Conservation (phyloP, 1,284 basidiomycete genomes). For the Flammula alnicola region DNA sequence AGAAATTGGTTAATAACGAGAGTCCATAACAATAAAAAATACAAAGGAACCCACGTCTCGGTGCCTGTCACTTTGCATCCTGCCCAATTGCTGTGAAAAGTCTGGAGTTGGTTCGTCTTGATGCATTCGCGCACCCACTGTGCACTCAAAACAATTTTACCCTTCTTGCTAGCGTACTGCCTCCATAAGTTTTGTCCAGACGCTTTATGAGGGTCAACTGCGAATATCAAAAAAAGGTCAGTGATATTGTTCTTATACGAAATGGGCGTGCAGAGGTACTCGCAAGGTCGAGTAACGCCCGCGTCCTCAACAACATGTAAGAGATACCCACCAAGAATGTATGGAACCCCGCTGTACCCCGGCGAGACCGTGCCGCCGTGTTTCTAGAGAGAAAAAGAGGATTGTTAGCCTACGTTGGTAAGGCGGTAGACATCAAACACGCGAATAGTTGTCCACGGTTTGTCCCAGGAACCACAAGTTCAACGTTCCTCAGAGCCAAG, state of each 20-base stretch:
- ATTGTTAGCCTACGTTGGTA: conserved; percentile 5
- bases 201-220: conserved; percentile 74
- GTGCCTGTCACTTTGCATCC: conserved; percentile 78
- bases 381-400: conserved; percentile 50
- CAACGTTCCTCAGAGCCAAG: too few relatives aligned
- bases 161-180: conserved; percentile 76
- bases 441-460: too few relatives aligned
- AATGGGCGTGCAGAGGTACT: too few relatives aligned
- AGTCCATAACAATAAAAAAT: not conserved
- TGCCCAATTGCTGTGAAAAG: conserved; percentile 74
- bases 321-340: conserved; percentile 63
- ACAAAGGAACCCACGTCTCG: conserved; percentile 55
- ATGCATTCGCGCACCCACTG: conserved; percentile 79
- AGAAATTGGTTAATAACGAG: not conserved
- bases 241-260: too few relatives aligned
- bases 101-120: conserved; percentile 65
- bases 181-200: conserved; percentile 81
- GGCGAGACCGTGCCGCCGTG: conserved; percentile 73
- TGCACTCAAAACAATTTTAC: conserved; percentile 71
- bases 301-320: not conserved
- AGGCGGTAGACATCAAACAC: conserved; percentile 1
- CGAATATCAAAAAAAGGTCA: conserved; percentile 14
- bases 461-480: too few relatives aligned
- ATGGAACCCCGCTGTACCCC: conserved; percentile 74
- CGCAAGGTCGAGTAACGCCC: not conserved